Evolutionary conservation across 1,284 basidiomycete genomes (phyloP), one percentile per base, ranked within the genome.

Genomic region (Leccinum fallax): DNA sequence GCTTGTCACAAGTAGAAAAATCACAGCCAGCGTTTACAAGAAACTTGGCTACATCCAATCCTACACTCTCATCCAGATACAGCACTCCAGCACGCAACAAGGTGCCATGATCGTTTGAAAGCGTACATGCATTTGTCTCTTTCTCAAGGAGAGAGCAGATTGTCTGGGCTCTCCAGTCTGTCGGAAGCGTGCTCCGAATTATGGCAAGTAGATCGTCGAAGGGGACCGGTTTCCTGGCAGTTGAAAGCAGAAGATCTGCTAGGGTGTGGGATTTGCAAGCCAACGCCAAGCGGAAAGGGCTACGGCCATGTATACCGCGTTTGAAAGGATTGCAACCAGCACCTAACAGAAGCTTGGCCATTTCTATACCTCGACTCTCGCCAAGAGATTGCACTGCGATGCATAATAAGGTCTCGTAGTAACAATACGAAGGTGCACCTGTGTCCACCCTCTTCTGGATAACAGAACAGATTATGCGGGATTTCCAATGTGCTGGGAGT

Each of bases 191-290:
- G 10, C 21, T 49, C 8, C 21, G 19, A 0, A 49, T 21, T 2
- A 49, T 49, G 21, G 48, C 11, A 15, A 26, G 38, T 5, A 61
- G 28, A n/a, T 4, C 15, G 2, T 48, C 15, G 1, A 32, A 7
- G 34, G 52, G 52, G 43, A 5, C 2, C 1, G 5, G 36, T 10
- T 7, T 30, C 21, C 2, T 28, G 26, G 26, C 21, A 2, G 19
- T 34, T 6, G 49, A 61, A 7, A 61, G 40, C 8, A 61, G 26
- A 54, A 11, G 34, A n/a, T 61, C 43, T 4, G 32, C 59, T 6
- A 61, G 2, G 3, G 6, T 3, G 5, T 13, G 24, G 5, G 11
- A 46, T 1, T 32, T 16, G 13, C 19, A 15, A 13, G 16, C n/a
- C n/a, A 62, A 28, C 8, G 49, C 53, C 4, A 32, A 0, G 38